Evolutionary conservation across 805 yeast genomes (phyloP).

Genomic region (Priceomyces haplophilus): DNA sequence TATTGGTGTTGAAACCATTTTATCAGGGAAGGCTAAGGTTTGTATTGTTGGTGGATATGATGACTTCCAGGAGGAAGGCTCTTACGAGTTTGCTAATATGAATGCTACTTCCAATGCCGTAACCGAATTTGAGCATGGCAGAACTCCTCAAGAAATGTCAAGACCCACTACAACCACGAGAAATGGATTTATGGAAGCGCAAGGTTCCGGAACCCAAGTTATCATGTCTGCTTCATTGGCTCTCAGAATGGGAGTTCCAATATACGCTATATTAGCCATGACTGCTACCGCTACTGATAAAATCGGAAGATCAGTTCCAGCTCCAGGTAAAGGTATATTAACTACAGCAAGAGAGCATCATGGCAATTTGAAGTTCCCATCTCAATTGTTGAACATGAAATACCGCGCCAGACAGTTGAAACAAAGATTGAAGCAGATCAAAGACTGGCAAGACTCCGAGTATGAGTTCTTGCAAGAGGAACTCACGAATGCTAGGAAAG

Average conservation of each 20-base stretch:
- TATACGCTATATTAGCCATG: slow-evolving; percentile 90
- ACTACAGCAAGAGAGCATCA: slow-evolving; percentile 96
- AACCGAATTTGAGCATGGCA: slow-evolving; percentile 89
- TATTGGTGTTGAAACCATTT: slow-evolving; percentile 89
- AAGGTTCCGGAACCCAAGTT: slow-evolving; percentile 98
- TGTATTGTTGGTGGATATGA: slow-evolving; percentile 99
- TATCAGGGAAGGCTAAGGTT: slow-evolving; percentile 91
- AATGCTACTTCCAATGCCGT: slow-evolving; percentile 92
- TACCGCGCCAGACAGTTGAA: slow-evolving; percentile 92
- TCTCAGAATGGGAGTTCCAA: slow-evolving; percentile 97
- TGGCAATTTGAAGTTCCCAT: slow-evolving; percentile 71
- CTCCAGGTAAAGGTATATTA: slow-evolving; percentile 99
- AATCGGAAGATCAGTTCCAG: slow-evolving; percentile 98
- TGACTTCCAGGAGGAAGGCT: slow-evolving; percentile 99
- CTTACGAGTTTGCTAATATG: slow-evolving; percentile 97
- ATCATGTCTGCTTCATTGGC: slow-evolving; percentile 95
- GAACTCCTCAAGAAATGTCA: slow-evolving; percentile 98
- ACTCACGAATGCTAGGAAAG: slow-evolving; percentile 53
- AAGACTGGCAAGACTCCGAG: slow-evolving; percentile 83
- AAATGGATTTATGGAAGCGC: slow-evolving; percentile 99
- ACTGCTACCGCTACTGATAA: slow-evolving; percentile 97
- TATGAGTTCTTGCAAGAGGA: slow-evolving; percentile 67
- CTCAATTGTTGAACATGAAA: slow-evolving; percentile 81
- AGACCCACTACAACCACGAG: slow-evolving; percentile 97
- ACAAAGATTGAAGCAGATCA: slow-evolving; percentile 72